Evolutionary conservation across 345 rosid species (phyloP), one percentile per base, ranked within the genome.

Genomic region (Salix caprea): DNA sequence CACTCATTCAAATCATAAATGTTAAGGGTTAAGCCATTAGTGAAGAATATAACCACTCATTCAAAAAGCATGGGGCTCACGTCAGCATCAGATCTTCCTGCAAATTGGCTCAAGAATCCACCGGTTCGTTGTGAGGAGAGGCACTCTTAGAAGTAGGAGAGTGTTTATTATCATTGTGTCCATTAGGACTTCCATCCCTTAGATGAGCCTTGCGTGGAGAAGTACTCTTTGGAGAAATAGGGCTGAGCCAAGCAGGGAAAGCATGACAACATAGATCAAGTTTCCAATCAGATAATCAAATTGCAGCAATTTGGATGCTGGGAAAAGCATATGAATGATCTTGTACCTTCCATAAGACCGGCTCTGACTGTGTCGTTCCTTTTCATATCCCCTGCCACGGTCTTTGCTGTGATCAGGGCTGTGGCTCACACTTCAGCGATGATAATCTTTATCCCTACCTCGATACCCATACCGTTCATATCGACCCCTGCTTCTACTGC

Each of bases 401-500:
- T 87, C 85, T 85, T 70, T 89, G 58, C 62, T 26, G 44, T 76
- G 76, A 71, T 82, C 88, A 64, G 88, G 92, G 67, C 94, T 90
- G 66, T 85, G 86, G 75, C 91, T 89, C 87, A 89, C 86, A 67
- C 92, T 87, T 54, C 85, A 85, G 2, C 83, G 86, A 40, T 66
- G 87, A 76, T 85, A 80, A 75, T 87, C 89, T 76, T 84, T 86
- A 67, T 84, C 88, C 79, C 70, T 89, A 67, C 87, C 91, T 66
- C 82, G 84, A 83, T 85, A 73, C 77, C 83, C 86, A 10, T 87
- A 91, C 75, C 80, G 88, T 4, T 83, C 88, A 77, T 78, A 79
- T 79, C 89, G 79, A 28, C 89, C 91, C 42, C 44, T 74, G 76
- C 94, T 89, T 79, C 88, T 84, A 30, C 94, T 88, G 70, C 86